These are phyloP conservation scores for Calonectria honghensis DNA, from an alignment of 2,329 filamentous ascomycete genomes.

Conservation along the genomic window DNA sequence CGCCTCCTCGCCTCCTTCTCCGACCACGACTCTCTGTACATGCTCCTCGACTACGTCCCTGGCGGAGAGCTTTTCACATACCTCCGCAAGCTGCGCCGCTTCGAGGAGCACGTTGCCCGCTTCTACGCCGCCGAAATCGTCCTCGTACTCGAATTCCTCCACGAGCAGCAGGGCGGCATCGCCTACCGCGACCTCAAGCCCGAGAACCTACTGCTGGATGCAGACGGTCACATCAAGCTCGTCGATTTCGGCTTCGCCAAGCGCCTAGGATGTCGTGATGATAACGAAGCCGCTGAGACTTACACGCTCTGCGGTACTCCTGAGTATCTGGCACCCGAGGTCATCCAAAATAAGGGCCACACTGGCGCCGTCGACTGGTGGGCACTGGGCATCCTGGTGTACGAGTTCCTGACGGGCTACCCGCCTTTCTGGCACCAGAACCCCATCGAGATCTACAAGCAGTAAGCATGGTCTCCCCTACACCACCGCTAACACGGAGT, in stretches of 20 bases:
- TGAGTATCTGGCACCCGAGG: slow-evolving; percentile 89
- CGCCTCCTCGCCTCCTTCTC: slow-evolving; percentile 86
- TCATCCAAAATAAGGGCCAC: slow-evolving; percentile 88
- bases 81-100: slow-evolving; percentile 84
- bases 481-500: slow-evolving; percentile 17
- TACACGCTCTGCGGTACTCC: slow-evolving; percentile 90
- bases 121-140: slow-evolving; percentile 92
- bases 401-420: slow-evolving; percentile 89
- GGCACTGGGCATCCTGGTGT: slow-evolving; percentile 89
- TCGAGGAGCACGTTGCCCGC: slow-evolving; percentile 85
- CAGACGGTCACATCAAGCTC: slow-evolving; percentile 85
- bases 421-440: slow-evolving; percentile 92
- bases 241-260: slow-evolving; percentile 93
- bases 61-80: slow-evolving; percentile 92
- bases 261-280: slow-evolving; percentile 75
- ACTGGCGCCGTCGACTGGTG: slow-evolving; percentile 90
- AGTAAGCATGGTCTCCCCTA: slow-evolving; percentile 66
- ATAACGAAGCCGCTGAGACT: slow-evolving; percentile 77
- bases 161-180: slow-evolving; percentile 85
- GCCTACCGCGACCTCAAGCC: slow-evolving; percentile 90
- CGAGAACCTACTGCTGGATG: slow-evolving; percentile 87
- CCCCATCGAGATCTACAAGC: slow-evolving; percentile 90
- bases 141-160: slow-evolving; percentile 86
- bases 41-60: slow-evolving; percentile 89
- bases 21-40: slow-evolving; percentile 85